Percentiles rank a stretch among this genome's conserved stretches.
phyloP scores from a whole-genome alignment of 192 early-diverging fungal species.

The Obelidium mucronatum region DNA sequence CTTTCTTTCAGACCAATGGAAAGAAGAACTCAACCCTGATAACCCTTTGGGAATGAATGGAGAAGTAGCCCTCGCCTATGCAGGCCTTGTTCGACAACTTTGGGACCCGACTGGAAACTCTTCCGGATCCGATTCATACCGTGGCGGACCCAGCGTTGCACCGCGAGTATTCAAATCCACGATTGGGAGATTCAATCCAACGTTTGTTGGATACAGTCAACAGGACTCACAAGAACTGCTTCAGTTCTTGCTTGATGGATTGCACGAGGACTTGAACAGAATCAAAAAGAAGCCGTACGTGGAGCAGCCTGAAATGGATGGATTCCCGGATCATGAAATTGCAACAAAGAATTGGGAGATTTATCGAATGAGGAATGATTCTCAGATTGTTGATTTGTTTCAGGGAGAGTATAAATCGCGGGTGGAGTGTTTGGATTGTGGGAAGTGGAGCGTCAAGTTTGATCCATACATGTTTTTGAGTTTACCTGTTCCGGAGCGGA shows the following conservation, averaged over 20 bases:
- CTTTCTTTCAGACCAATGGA: slow-evolving; percentile 54
- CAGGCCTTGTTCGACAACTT: slow-evolving; percentile 56
- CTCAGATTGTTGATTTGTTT: slow-evolving; percentile 78
- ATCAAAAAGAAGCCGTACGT: slow-evolving; percentile 82
- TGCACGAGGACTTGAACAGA: slow-evolving; percentile 89
- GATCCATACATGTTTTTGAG: slow-evolving; percentile 84
- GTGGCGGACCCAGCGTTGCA: slow-evolving; percentile 47
- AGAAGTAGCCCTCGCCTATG: slow-evolving; percentile 74
- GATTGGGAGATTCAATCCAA: slow-evolving; percentile 63
- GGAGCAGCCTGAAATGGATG: slow-evolving; percentile 77
- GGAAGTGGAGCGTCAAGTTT: slow-evolving; percentile 74
- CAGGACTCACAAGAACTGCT: slow-evolving; percentile 89
- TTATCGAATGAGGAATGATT: slow-evolving; percentile 79
- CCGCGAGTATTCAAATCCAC: slow-evolving; percentile 82
- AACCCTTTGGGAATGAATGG: slow-evolving; percentile 81
- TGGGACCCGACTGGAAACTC: slow-evolving; percentile 34
- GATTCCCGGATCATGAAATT: slow-evolving; percentile 69
- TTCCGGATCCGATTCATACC: slow-evolving; percentile 1
- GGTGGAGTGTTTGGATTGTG: slow-evolving; percentile 62
- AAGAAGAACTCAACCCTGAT: slow-evolving; percentile 65
- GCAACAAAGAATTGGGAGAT: slow-evolving; percentile 77
- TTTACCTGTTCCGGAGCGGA: slow-evolving; percentile 76
- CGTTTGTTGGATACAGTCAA: slow-evolving; percentile 78
- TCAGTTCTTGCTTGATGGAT: slow-evolving; percentile 79
- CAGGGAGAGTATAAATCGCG: slow-evolving; percentile 75